phyloP scores from a whole-genome alignment of 1,284 basidiomycete species.

The Ustilago nuda region DNA sequence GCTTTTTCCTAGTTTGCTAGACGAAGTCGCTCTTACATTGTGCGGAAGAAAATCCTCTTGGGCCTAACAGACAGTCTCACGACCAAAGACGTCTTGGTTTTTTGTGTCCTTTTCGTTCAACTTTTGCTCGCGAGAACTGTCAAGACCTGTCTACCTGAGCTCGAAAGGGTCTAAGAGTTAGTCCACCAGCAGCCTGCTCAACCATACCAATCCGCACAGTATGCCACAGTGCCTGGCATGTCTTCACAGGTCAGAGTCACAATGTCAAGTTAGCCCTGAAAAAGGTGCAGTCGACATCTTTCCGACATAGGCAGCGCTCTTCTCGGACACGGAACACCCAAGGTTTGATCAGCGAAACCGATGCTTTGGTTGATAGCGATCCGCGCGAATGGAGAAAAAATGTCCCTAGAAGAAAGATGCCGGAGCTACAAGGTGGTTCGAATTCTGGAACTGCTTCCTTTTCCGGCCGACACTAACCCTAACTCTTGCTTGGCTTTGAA shows the following conservation, averaged over 20 bases:
- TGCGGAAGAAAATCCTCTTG: not conserved
- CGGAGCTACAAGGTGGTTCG: not conserved
- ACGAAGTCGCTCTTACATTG: not conserved
- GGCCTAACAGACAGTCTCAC: not conserved
- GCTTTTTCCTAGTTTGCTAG: not conserved
- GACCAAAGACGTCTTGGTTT: not conserved
- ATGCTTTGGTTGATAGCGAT: not conserved
- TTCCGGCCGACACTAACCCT: too few relatives aligned
- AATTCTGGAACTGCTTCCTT: too few relatives aligned
- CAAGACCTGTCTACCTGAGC: not conserved
- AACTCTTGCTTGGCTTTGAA: too few relatives aligned
- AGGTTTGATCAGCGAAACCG: not conserved
- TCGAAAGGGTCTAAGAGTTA: too few relatives aligned
- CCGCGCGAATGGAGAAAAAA: constrained; percentile 3
- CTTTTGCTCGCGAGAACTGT: not conserved
- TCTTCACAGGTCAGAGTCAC: too few relatives aligned
- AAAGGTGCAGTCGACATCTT: not conserved
- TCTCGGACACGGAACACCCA: not conserved
- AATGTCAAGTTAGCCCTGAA: too few relatives aligned
- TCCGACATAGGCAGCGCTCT: not conserved
- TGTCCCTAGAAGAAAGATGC: not conserved
- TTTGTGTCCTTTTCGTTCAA: not conserved
- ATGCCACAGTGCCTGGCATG: too few relatives aligned
- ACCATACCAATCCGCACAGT: too few relatives aligned
- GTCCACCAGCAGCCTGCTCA: too few relatives aligned